A percentile compares a stretch with the other conserved stretches of the same genome.
Conservation (phyloP, 768 basidiomycete species). For the Pisolithus tinctorius region DNA sequence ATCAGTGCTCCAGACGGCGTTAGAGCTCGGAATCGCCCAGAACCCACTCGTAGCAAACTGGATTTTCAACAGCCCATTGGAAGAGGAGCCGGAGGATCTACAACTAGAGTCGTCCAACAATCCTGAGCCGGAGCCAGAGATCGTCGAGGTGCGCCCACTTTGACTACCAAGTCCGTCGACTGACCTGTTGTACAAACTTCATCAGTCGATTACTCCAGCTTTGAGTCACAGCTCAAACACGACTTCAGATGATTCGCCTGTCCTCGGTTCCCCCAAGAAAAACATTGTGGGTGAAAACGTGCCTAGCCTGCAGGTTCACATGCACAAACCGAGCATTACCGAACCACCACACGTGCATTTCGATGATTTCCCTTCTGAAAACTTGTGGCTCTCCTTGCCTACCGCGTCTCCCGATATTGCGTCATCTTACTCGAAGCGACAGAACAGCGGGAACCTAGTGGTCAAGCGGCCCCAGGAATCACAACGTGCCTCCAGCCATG, state of each 20-base stretch:
- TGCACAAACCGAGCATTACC: slow-evolving; percentile 21
- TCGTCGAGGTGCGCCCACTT: slow-evolving; percentile 25
- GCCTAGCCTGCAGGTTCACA: slow-evolving; percentile 15
- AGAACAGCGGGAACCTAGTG: neutral
- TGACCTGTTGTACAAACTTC: slow-evolving; percentile 8
- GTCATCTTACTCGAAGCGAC: neutral
- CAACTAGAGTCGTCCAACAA: slow-evolving; percentile 11
- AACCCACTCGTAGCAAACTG: slow-evolving; percentile 59
- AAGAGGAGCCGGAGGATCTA: slow-evolving; percentile 48
- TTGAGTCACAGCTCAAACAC: slow-evolving; percentile 36
- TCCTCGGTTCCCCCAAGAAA: slow-evolving; percentile 22
- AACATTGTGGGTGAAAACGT: slow-evolving; percentile 10
- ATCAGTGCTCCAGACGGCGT: slow-evolving; percentile 67
- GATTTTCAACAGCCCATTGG: slow-evolving; percentile 61
- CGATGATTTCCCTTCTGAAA: slow-evolving; percentile 24
- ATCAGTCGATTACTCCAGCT: slow-evolving; percentile 24
- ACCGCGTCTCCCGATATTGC: slow-evolving; percentile 5
- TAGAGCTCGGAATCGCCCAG: slow-evolving; percentile 57
- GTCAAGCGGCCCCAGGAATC: slow-evolving; percentile 6
- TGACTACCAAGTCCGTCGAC: neutral
- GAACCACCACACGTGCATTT: slow-evolving; percentile 27
- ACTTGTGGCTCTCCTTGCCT: slow-evolving; percentile 22
- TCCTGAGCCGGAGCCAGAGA: slow-evolving; percentile 11
- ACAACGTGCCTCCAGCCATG: slow-evolving; percentile 17
- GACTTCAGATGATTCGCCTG: slow-evolving; percentile 37